Percentiles rank a stretch among this genome's conserved stretches.
phyloP scores from a whole-genome alignment of 192 early-diverging fungal genomes.

The Thoreauomyces humboldtii region DNA sequence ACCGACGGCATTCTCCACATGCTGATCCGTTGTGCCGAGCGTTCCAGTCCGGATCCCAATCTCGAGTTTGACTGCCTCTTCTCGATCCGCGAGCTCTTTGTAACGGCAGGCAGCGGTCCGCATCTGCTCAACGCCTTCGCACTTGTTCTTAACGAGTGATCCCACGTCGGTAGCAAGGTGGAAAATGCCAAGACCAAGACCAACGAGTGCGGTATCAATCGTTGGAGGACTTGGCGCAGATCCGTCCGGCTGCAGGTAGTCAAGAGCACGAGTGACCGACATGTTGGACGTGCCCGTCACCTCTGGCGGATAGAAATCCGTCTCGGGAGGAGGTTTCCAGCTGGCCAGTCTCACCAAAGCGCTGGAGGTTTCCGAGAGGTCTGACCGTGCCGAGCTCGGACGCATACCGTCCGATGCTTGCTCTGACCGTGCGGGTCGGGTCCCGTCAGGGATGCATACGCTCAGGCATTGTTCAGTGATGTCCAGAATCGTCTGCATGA shows the following conservation, averaged over 20 bases:
- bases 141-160: slow-evolving; percentile 35
- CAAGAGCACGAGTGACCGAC: slow-evolving; percentile 7
- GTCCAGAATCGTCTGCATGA: slow-evolving; percentile 23
- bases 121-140: slow-evolving; percentile 41
- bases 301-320: slow-evolving; percentile 43
- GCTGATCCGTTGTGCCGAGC: too few relatives aligned
- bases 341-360: slow-evolving; percentile 7
- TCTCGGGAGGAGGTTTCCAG: slow-evolving; percentile 34
- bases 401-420: not conserved
- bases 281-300: slow-evolving; percentile 10
- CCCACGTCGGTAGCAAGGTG: slow-evolving; percentile 42
- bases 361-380: not conserved
- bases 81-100: slow-evolving; percentile 25
- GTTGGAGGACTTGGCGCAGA: not conserved
- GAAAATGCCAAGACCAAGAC: slow-evolving; percentile 40
- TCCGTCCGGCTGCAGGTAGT: slow-evolving; percentile 22
- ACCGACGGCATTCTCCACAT: slow-evolving; percentile 19
- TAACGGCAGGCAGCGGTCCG: slow-evolving; percentile 20
- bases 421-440: not conserved
- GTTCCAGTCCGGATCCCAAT: slow-evolving; percentile 35
- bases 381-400: too few relatives aligned
- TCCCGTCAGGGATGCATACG: slow-evolving; percentile 27
- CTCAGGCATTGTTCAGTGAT: slow-evolving; percentile 29
- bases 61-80: slow-evolving; percentile 37
- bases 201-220: slow-evolving; percentile 37